Evolutionary conservation across 2,329 filamentous ascomycete genomes (phyloP), one percentile per base, ranked within the genome.

Genomic region (Apiospora arundinis): DNA sequence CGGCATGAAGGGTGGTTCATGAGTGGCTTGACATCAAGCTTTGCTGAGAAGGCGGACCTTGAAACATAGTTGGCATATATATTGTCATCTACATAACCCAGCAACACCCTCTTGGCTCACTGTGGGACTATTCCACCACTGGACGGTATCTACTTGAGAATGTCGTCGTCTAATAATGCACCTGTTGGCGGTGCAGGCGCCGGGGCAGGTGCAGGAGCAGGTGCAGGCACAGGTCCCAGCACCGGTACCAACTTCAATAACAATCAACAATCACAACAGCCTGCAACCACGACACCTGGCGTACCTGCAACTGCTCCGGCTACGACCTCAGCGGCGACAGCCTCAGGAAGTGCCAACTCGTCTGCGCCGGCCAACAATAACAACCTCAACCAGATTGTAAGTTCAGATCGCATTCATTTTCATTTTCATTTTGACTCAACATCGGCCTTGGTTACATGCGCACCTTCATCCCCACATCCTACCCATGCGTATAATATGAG

Each of bases 381-480:
- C 78, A 97, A 98, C 79, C 83, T 98, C 1, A 98, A 98, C 78
- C 95, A 97, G 77, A 98, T 98, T 82, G 95, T 98, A 88, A 89
- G 95, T 85, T 42, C 32, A 32, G 32, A 6, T 32, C 32, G 32
- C 32, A 4, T 32, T 32, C 3, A 6, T 16, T 32, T 32, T 32
- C 3, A 6, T 16, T 25, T 56, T 25, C 25, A 56, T 28, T 28
- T 56, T 5, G 14, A 18, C 12, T 56, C 4, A 21, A 23, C 21
- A 12, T 63, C 14, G 3, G 23, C 49, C 18, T 32, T n/a, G 18
- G 2, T 40, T 63, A 60, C 56, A 21, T 63, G 18, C 32, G 8
- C 37, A 11, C 18, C 32, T 12, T 40, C 18, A 23, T 7, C 28
- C 21, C 9, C 56, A 14, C 21, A 63, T 63, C 18, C 28, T 40